These are phyloP conservation scores for Hemerocallis citrina DNA, from an alignment of 106 monocot genomes.

Conservation along the genomic window DNA sequence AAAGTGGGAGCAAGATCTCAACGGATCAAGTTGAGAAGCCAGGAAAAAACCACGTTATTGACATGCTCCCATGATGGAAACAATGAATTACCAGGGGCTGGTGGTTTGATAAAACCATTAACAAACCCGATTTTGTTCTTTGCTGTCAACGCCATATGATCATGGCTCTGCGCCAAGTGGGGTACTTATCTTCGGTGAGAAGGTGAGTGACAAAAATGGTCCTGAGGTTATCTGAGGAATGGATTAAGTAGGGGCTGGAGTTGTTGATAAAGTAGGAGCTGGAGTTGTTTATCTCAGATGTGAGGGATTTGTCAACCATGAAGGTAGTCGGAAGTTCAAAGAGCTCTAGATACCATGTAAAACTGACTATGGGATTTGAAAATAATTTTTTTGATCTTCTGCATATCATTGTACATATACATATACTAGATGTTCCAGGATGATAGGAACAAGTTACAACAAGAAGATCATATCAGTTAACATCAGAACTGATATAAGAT, in stretches of 20 bases:
- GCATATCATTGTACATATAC: too few relatives aligned
- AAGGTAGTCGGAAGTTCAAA: too few relatives aligned
- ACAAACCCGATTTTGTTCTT: slow-evolving; percentile 3
- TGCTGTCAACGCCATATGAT: background rate
- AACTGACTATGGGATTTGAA: too few relatives aligned
- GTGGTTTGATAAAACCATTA: background rate
- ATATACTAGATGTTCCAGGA: too few relatives aligned
- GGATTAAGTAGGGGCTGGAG: background rate
- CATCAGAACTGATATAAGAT: too few relatives aligned
- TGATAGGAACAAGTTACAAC: too few relatives aligned
- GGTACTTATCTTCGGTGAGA: background rate
- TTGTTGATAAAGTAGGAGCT: background rate
- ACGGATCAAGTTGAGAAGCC: background rate
- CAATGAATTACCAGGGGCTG: background rate
- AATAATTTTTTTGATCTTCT: too few relatives aligned
- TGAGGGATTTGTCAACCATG: too few relatives aligned
- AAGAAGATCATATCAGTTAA: too few relatives aligned
- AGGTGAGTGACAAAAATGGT: background rate
- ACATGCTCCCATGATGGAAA: background rate
- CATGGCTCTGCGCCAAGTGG: background rate
- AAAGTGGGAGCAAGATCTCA: background rate
- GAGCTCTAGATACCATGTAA: too few relatives aligned
- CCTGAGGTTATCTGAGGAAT: background rate
- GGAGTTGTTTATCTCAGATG: too few relatives aligned
- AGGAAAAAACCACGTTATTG: background rate